Conservation (phyloP, 768 basidiomycete genomes). For the Termitomyces sp. region DNA sequence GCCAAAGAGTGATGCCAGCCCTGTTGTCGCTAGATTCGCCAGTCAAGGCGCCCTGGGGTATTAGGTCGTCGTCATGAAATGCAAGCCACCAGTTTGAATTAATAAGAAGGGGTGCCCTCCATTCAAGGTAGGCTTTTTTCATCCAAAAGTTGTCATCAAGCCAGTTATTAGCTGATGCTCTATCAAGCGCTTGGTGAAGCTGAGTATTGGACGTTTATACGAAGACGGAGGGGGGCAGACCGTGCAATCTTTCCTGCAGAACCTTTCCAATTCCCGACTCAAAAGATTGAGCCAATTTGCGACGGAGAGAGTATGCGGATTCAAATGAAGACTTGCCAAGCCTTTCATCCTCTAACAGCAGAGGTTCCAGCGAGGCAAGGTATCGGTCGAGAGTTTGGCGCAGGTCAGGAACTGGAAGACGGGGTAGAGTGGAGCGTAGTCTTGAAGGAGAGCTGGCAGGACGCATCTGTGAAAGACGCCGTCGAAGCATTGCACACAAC, state of each 20-base stretch:
- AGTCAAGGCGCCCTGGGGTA: conserved; percentile 42
- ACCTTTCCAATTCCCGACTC: conserved; percentile 59
- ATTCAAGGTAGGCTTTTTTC: conserved; percentile 83
- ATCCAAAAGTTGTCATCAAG: conserved; percentile 92
- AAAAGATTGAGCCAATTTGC: conserved; percentile 65
- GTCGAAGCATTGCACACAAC: conserved; percentile 14
- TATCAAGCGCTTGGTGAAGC: conserved; percentile 63
- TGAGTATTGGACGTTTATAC: conserved; percentile 12
- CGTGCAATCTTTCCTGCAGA: conserved; percentile 70
- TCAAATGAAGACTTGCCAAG: conserved; percentile 48
- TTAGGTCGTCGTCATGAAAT: conserved; percentile 65
- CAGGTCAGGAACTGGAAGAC: conserved; percentile 81
- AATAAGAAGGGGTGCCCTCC: conserved; percentile 77
- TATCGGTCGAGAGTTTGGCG: conserved; percentile 73
- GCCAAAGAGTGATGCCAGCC: conserved; percentile 67
- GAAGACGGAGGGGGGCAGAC: conserved; percentile 33
- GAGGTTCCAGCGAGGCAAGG: conserved; percentile 69
- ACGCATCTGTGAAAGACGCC: conserved; percentile 15
- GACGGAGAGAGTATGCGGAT: conserved; percentile 47
- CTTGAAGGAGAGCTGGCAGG: conserved; percentile 1
- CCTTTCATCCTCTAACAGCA: conserved; percentile 71
- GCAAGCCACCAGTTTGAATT: conserved; percentile 98
- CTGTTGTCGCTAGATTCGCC: conserved; percentile 33
- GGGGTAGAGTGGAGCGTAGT: conserved; percentile 33
- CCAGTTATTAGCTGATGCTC: conserved; percentile 85